These are phyloP conservation scores for Colletotrichum sp. DNA, from an alignment of 2,329 filamentous ascomycete genomes.

Conservation along the genomic window DNA sequence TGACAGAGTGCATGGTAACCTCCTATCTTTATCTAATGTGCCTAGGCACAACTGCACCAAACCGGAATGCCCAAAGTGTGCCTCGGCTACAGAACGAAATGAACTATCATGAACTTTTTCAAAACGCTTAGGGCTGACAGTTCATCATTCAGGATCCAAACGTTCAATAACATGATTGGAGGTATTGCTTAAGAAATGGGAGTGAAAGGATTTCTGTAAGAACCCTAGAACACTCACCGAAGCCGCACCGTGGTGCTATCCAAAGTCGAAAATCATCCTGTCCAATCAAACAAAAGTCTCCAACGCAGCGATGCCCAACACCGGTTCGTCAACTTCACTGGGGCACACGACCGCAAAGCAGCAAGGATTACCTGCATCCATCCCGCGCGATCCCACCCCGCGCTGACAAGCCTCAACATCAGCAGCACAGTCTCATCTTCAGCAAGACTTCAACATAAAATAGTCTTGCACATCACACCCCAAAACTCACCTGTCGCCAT, in stretches of 20 bases:
- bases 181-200: rapidly evolving
- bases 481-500: rapidly evolving
- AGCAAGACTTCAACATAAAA: not conserved
- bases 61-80: not conserved
- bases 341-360: not conserved
- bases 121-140: not conserved
- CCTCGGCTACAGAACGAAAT: rapidly evolving
- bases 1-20: no score
- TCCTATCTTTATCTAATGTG: no score
- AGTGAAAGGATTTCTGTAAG: not conserved
- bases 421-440: not conserved
- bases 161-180: not conserved
- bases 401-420: not conserved
- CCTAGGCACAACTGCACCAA: not conserved
- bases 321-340: not conserved
- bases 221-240: not conserved
- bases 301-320: not conserved
- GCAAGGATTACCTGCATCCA: not conserved
- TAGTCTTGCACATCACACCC: rapidly evolving
- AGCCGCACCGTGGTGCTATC: rapidly evolving
- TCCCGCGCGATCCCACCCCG: not conserved
- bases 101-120: not conserved
- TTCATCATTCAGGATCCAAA: no score
- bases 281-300: not conserved
- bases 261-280: not conserved